Base-by-base conservation (phyloP, 176 grass and related monocot species). In the Carex parvula region DNA sequence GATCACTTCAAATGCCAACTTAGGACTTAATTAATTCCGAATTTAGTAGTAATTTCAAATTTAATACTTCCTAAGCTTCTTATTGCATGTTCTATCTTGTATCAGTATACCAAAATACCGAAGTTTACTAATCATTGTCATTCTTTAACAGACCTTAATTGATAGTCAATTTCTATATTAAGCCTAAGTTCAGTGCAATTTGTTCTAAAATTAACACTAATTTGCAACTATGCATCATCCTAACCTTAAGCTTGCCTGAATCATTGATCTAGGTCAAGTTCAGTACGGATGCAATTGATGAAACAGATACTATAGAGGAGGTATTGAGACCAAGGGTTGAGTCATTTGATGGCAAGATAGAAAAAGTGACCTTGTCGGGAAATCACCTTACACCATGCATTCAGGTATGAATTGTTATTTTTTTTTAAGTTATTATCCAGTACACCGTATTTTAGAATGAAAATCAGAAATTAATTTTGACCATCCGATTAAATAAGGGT, bases 331-430 rank as follows among this genome's bases (percentile, higher is more conserved):
- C 93, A 14, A 84, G 91, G 9, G 61, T 94, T 17, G 89, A 94
- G 15, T 90, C 87, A 79, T 86, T 90, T 76, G 76, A 83, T 67
- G 96, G 91, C 46, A 92, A 85, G 24, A 68, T 99, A 63, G 89
- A 92, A 85, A 95, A 95, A 69, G 57, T 88, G 14, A 84, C 86
- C 85, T 84, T 95, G 24, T 71, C 90, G 64, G 93, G 96, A 86
- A 99, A 92, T 22, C 96, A 99, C 88, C 87, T 99, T 22, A 99
- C 96, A 55, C 93, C 96, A 62, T 99, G 96, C 71, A 35, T 92
- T 87, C 96, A 95, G 96, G 93, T 98, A 88, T 3, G 24, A 0
- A 62, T 64, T 70, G 64, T n/a, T 46, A 0, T 7, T 5, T 48
- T 13, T 22, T 24, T 52, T 52, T 26, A 50, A 39, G 0, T 0